A percentile compares a stretch with the other conserved stretches of the same genome.
phyloP scores from a whole-genome alignment of 805 yeast species.

The Lachancea waltii region DNA sequence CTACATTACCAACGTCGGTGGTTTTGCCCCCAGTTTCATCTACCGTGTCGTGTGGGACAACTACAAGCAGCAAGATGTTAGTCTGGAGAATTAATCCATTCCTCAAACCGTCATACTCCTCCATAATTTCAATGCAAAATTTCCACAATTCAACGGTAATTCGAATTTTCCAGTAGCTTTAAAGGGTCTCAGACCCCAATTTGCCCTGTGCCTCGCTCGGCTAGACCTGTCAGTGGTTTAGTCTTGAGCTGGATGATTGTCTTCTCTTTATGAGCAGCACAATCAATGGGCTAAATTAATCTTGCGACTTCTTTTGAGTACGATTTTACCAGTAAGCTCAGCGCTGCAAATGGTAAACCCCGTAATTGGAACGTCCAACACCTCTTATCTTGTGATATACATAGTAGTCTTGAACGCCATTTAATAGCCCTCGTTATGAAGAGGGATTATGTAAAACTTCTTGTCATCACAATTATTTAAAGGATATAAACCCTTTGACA shows the following conservation, averaged over 20 bases:
- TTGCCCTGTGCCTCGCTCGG: conserved; percentile 69
- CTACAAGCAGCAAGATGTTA: conserved; percentile 79
- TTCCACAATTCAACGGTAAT: too few species aligned
- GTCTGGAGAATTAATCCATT: conserved; percentile 41
- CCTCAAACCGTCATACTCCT: not conserved
- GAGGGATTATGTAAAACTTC: not conserved
- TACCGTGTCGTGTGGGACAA: conserved; percentile 93
- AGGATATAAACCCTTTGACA: too few species aligned
- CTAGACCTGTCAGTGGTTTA: conserved; percentile 24
- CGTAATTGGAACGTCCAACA: conserved; percentile 31
- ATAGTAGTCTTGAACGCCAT: not conserved
- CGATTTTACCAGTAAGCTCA: conserved; percentile 37
- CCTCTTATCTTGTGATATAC: not conserved
- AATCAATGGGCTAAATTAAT: conserved; percentile 44
- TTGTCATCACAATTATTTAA: not conserved
- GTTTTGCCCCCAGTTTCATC: conserved; percentile 92
- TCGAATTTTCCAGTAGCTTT: too few species aligned
- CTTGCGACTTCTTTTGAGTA: conserved; percentile 49
- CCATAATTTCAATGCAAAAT: too few species aligned
- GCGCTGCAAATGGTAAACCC: conserved; percentile 9
- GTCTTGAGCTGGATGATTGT: conserved; percentile 59
- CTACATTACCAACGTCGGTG: conserved; percentile 91
- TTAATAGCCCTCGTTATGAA: not conserved
- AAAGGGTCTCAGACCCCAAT: too few species aligned
- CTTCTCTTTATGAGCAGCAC: not conserved